Base-by-base conservation (phyloP, 2,329 filamentous ascomycete species). In the Zalaria sp. region DNA sequence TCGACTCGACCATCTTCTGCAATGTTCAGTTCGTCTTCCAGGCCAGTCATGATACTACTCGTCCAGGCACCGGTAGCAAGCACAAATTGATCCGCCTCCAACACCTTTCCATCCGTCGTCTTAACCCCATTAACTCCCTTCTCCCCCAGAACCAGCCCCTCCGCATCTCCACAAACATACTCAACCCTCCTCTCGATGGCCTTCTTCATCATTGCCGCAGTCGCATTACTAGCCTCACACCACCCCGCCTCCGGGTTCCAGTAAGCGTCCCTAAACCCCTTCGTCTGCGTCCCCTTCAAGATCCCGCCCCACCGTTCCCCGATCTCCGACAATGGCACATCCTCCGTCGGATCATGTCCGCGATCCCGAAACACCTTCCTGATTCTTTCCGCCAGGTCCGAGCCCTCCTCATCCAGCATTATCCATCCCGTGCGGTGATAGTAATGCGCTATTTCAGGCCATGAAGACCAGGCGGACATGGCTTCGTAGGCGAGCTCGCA, bases 401-500 rank as follows among this genome's bases (percentile, higher is more conserved):
- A 62, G 7, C 52, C 61, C 29, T 60, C 64, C 35, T 70, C 63
- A 47, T 67, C 72, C 51, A 75, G 68, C 60, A 65, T 73, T 42
- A 75, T 67, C 59, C 78, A 72, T 0, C 77, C 77, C 0, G 69
- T 73, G 51, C 73, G 67, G 53, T 79, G 72, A 52, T 77, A 81
- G 42, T 67, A 70, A 2, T 46, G 37, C 35, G 51, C 47, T 6
- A 59, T 44, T 35, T 54, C 49, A 1, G 53, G 47, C 49, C 47
- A 53, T n/a, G 41, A 49, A n/a, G 49, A 45, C 61, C 60, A 65
- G 8, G 58, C 58, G 32, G 60, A 49, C 6, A 63, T 56, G 0
- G 61, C 61, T 47, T 64, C 58, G 38, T 58, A 58, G 4, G 60
- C 59, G 1, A 57, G 50, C 26, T 51, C 44, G 18, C 48, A 46